Evolutionary conservation across 352 stramenopile species (phyloP).

Genomic region (Halophytophthora batemanensis): DNA sequence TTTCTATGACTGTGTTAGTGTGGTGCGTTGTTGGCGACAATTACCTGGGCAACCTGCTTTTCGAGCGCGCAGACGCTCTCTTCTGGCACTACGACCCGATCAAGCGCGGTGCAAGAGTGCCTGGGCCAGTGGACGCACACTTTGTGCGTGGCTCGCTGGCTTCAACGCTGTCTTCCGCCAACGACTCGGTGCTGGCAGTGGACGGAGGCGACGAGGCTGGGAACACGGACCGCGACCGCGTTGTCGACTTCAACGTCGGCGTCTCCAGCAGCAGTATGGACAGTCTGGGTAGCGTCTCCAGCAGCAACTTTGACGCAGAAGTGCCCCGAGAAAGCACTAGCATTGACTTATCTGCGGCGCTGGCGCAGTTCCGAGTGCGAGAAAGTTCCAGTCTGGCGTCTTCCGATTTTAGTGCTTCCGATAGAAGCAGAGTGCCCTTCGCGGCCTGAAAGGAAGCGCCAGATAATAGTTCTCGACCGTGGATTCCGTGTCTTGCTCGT

Average conservation of each 20-base stretch:
- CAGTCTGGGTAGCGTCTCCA: conserved; percentile 11
- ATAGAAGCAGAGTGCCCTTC: no score
- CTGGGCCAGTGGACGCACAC: conserved; percentile 5
- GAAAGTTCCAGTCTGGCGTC: no score
- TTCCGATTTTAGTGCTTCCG: no score
- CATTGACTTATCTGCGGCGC: no score
- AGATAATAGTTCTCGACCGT: no score
- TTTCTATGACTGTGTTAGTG: conserved; percentile 16
- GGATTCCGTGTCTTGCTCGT: no score
- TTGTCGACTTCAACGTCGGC: conserved; percentile 1
- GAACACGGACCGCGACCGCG: not conserved
- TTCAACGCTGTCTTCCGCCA: conserved; percentile 20
- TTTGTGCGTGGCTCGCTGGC: conserved; percentile 26
- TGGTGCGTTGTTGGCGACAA: conserved; percentile 47
- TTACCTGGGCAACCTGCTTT: conserved; percentile 34
- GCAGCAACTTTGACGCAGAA: not conserved
- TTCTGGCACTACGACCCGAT: conserved; percentile 44
- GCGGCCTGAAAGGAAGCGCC: no score
- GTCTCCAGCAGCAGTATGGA: conserved; percentile 12
- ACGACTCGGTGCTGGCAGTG: conserved; percentile 16
- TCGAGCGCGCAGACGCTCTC: conserved; percentile 34
- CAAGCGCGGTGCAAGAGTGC: conserved; percentile 20
- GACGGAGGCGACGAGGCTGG: conserved; percentile 12
- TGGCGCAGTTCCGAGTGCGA: no score
- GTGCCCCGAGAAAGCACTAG: no score